Base-by-base conservation (phyloP, 176 grass and related monocot genomes). In the Tillandsia fasciculata region DNA sequence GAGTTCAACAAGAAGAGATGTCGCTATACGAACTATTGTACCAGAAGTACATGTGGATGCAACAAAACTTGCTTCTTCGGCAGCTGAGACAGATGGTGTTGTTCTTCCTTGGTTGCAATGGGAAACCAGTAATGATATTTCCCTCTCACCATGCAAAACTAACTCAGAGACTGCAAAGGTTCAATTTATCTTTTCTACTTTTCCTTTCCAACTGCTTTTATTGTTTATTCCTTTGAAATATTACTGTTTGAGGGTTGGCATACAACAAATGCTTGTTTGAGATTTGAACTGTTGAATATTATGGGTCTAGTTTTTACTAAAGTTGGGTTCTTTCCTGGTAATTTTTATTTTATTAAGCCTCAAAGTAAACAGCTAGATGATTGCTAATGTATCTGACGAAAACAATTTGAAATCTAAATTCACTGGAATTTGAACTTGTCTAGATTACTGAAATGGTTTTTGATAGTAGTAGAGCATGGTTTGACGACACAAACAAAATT, bases 31-130 rank as follows among this genome's bases (percentile, higher is more conserved):
- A 67, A 52, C 66, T 66, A 42, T 42, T 42, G 54, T 54, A 64
- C 33, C 52, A 13, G 90, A 88, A 88, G 86, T 83, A 68, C 72
- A 72, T 71, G 52, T 79, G 67, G 67, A 33, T 33, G 65, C 66
- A 50, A 70, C 70, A 26, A 79, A 81, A 84, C 69, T 77, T 77
- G 12, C 54, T 66, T 76, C 74, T 26, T 33, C 18, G 47, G 75
- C 84, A 71, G 71, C 50, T 26, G 81, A 83, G 51, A 66, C 82
- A 70, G 94, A 99, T 27, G 93, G 93, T 8, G 84, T 99, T 74
- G 81, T 90, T 52, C 89, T 99, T 79, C 94, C 94, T 15, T 99
- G 94, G 94, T 68, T 99, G 80, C 84, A 93, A 70, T 99, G 94
- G 94, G 94, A 99, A 86, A 93, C 94, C 52, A 81, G 74, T 72